Evolutionary conservation across 2,329 filamentous ascomycete genomes (phyloP).

Genomic region (Talaromyces piceae): DNA sequence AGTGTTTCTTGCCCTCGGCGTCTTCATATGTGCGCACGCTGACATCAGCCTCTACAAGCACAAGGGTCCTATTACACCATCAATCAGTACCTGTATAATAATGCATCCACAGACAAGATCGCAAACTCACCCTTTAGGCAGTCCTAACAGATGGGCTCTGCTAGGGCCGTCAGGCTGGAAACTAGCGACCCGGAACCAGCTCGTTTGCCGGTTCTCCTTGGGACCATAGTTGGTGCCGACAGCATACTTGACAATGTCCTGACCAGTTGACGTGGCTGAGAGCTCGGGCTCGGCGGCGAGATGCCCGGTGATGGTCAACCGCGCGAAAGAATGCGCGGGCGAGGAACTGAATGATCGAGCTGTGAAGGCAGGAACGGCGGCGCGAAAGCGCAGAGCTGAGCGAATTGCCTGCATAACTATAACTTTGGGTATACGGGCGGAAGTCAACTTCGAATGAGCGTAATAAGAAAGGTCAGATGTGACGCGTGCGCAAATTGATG

Average conservation of each 20-base stretch:
- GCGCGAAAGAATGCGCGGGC: conserved; percentile 56
- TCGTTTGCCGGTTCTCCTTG: conserved; percentile 64
- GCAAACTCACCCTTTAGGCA: conserved; percentile 75
- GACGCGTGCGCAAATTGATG: neutral
- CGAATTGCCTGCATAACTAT: conserved; percentile 28
- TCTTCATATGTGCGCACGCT: conserved; percentile 60
- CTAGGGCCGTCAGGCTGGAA: conserved; percentile 61
- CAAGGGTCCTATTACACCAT: conserved; percentile 53
- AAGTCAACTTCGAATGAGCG: no score
- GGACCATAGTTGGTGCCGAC: conserved; percentile 63
- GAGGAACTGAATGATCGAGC: conserved; percentile 68
- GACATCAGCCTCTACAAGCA: conserved; percentile 80
- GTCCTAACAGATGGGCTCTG: conserved; percentile 62
- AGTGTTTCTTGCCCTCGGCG: conserved; percentile 58
- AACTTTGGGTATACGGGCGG: neutral
- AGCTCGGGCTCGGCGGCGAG: conserved; percentile 74
- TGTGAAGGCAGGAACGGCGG: conserved; percentile 24
- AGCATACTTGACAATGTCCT: conserved; percentile 68
- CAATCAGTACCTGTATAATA: neutral
- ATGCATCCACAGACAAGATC: neutral
- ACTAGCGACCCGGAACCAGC: conserved; percentile 74
- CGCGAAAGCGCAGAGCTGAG: conserved; percentile 42
- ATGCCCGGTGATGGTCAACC: conserved; percentile 80
- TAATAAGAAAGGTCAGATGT: neutral
- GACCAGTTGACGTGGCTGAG: conserved; percentile 59